Percentiles rank a stretch among this genome's conserved stretches.
Evolutionary conservation across 768 basidiomycete species (phyloP).

Genomic region (Macrolepiota fuliginosa): DNA sequence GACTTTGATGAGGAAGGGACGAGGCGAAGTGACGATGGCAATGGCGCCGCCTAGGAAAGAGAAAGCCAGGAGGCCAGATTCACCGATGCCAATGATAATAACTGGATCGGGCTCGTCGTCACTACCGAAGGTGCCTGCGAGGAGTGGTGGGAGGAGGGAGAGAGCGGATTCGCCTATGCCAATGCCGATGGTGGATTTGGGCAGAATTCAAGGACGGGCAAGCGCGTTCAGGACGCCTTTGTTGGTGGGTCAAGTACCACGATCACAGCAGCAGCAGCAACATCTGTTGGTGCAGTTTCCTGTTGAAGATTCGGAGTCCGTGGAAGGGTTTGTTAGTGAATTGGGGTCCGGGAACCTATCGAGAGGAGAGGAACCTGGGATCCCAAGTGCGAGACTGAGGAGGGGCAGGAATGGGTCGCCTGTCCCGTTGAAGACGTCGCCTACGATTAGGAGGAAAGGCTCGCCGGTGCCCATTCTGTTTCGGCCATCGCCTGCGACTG

Average conservation of each 20-base stretch:
- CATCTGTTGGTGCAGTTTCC: too few relatives aligned
- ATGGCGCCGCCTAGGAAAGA: background rate
- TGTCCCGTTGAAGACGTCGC: background rate
- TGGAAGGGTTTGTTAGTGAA: too few relatives aligned
- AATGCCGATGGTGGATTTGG: background rate
- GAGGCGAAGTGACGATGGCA: background rate
- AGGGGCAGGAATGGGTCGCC: background rate
- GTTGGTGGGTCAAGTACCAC: background rate
- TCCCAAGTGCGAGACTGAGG: background rate
- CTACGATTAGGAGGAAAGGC: background rate
- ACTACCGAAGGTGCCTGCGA: background rate
- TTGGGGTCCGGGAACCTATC: too few relatives aligned
- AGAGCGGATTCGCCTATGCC: slow-evolving; percentile 8
- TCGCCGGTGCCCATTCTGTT: slow-evolving; percentile 10
- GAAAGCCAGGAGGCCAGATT: background rate
- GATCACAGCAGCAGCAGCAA: background rate
- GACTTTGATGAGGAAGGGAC: too few relatives aligned
- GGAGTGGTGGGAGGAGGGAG: background rate
- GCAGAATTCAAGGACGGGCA: background rate
- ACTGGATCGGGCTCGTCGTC: background rate
- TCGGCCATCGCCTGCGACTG: background rate
- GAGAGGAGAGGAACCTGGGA: background rate
- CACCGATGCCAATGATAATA: background rate
- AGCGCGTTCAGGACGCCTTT: background rate
- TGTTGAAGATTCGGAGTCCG: too few relatives aligned